Percentiles rank a stretch among this genome's conserved stretches.
These are phyloP conservation scores for Macadamia integrifolia DNA, from an alignment of 164 flowering plant genomes.

Conservation along the genomic window DNA sequence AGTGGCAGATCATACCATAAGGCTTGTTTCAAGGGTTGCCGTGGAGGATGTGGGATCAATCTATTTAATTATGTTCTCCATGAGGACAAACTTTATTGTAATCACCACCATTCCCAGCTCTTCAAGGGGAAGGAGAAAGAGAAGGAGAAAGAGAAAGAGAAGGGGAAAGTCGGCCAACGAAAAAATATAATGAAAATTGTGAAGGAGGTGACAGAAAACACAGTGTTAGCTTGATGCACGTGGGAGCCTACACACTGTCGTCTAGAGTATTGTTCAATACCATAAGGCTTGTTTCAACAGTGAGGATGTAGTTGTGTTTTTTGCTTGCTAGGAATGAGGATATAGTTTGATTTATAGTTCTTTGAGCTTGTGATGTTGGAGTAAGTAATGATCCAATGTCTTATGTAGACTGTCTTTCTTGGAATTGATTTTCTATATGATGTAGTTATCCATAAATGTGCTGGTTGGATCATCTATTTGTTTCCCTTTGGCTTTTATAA, in stretches of 20 bases:
- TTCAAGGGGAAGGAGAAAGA: constrained; percentile 33
- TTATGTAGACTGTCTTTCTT: not conserved
- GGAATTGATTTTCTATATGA: not conserved
- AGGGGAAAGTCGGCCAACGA: constrained; percentile 78
- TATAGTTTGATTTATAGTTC: constrained; percentile 13
- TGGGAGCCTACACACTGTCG: not conserved
- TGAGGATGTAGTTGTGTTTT: no score
- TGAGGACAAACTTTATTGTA: constrained; percentile 72
- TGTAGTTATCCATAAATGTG: no score
- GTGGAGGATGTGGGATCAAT: constrained; percentile 80
- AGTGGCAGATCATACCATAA: constrained; percentile 76
- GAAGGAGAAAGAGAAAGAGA: constrained; percentile 9
- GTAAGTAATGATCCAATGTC: constrained; percentile 4
- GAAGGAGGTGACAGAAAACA: constrained; percentile 37
- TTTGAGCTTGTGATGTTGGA: constrained; percentile 19
- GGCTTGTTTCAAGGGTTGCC: constrained; percentile 77
- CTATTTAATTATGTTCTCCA: constrained; percentile 82
- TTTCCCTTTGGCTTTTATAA: no score
- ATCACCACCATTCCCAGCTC: constrained; percentile 77
- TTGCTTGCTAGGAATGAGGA: constrained; percentile 6
- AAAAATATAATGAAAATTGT: constrained; percentile 36
- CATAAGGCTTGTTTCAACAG: no score
- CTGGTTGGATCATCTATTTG: no score
- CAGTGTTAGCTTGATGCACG: constrained; percentile 15
- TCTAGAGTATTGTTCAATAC: not conserved